These are phyloP conservation scores for Russula compacta DNA, from an alignment of 768 basidiomycete species.

Conservation along the genomic window DNA sequence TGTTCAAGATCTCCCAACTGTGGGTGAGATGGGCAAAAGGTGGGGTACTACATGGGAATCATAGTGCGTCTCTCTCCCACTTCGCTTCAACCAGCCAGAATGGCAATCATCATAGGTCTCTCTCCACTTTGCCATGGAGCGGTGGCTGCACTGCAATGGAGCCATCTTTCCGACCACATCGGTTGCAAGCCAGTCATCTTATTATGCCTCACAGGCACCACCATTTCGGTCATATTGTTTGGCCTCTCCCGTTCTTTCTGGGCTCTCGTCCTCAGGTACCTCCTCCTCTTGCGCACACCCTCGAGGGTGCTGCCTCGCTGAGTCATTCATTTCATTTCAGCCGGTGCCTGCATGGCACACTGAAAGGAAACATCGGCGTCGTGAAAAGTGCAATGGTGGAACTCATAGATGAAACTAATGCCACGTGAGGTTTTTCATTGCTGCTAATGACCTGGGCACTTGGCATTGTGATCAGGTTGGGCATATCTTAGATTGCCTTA, in stretches of 20 bases:
- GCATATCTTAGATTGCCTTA: not conserved
- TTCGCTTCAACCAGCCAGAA: too few relatives aligned
- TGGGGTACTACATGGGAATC: constrained; percentile 43
- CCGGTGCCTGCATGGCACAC: not conserved
- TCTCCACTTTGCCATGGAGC: constrained; percentile 40
- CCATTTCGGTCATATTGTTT: constrained; percentile 29
- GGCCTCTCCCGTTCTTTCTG: constrained; percentile 31
- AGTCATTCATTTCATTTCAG: not conserved
- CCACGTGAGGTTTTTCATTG: constrained; percentile 32
- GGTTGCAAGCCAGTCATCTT: constrained; percentile 44
- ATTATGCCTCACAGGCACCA: constrained; percentile 28
- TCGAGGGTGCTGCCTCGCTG: too few relatives aligned
- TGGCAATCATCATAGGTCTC: constrained; percentile 30
- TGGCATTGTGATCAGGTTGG: constrained; percentile 10
- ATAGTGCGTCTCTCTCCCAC: constrained; percentile 29
- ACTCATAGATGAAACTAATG: constrained; percentile 53
- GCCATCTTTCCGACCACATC: constrained; percentile 37
- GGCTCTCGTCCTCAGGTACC: constrained; percentile 25
- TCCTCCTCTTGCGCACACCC: not conserved
- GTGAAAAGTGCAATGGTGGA: constrained; percentile 41
- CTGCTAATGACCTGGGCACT: constrained; percentile 25
- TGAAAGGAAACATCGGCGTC: constrained; percentile 1
- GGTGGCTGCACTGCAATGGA: constrained; percentile 40
- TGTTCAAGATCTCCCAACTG: constrained; percentile 34
- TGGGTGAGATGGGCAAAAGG: constrained; percentile 36